phyloP scores from a whole-genome alignment of 129 eudicot species.

The Flaveria bidentis region DNA sequence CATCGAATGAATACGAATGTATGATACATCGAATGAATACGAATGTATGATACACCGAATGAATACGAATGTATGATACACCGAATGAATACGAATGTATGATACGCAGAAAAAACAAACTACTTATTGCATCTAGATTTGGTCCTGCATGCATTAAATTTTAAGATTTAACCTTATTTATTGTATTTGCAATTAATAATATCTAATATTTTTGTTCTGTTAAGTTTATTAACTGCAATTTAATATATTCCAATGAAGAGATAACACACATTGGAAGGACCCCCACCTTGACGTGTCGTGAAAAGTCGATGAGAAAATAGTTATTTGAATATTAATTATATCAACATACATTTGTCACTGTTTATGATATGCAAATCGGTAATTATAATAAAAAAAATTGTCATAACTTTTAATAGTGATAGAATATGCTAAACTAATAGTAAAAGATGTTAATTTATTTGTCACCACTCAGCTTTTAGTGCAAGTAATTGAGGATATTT shows the following conservation, averaged over 20 bases:
- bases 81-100: not conserved
- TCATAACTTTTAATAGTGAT: not conserved
- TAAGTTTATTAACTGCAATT: not conserved
- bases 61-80: not conserved
- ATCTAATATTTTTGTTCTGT: not conserved
- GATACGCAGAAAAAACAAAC: not conserved
- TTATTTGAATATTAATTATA: not conserved
- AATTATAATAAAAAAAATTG: not conserved
- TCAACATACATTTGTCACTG: not conserved
- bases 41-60: too few species aligned
- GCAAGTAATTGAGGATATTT: constrained; percentile 24
- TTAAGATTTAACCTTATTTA: not conserved
- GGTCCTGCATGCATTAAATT: not conserved
- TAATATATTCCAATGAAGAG: not conserved
- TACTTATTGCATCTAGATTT: not conserved
- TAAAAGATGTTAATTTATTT: constrained; percentile 1
- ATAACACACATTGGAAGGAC: not conserved
- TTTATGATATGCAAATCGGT: not conserved
- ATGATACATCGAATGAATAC: too few species aligned
- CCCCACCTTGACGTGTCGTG: not conserved
- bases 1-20: too few species aligned
- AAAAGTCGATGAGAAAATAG: not conserved
- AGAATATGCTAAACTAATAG: not conserved
- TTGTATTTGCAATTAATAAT: not conserved
- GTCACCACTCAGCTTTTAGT: constrained; percentile 6